These are phyloP conservation scores for Trichoderma asperelloides DNA, from an alignment of 495 filamentous ascomycete species.

Conservation along the genomic window DNA sequence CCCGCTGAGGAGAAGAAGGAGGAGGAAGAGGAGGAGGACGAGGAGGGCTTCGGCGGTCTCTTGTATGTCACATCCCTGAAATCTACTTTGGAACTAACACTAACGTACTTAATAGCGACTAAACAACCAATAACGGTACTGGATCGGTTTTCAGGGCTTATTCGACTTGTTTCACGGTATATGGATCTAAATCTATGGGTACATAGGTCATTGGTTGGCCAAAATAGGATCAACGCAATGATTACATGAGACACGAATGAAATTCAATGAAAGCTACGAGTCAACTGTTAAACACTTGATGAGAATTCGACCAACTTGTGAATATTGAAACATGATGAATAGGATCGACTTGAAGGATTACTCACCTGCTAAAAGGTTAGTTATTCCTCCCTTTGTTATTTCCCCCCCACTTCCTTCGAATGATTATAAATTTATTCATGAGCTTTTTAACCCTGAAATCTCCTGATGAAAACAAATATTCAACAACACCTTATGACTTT, in stretches of 20 bases:
- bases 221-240: constrained; percentile 20
- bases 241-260: constrained; percentile 12
- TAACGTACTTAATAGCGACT: constrained; percentile 31
- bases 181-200: constrained; percentile 27
- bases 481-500: constrained; percentile 41
- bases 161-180: constrained; percentile 26
- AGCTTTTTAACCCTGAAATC: constrained; percentile 49
- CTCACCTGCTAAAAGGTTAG: constrained; percentile 32
- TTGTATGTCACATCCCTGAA: constrained; percentile 42
- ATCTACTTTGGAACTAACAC: background rate
- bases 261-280: background rate
- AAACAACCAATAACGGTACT: constrained; percentile 24
- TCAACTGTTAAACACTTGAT: background rate
- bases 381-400: constrained; percentile 17
- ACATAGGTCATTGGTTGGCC: constrained; percentile 37
- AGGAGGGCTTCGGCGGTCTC: constrained; percentile 59
- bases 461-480: constrained; percentile 34
- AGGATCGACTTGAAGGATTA: background rate
- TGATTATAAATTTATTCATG: constrained; percentile 44
- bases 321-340: constrained; percentile 4
- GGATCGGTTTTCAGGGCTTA: constrained; percentile 16
- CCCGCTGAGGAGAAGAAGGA: constrained; percentile 50
- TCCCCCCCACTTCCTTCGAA: constrained; percentile 26
- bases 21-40: constrained; percentile 52
- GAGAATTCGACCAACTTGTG: background rate